These are phyloP conservation scores for Spizellomyces sp. DNA, from an alignment of 192 early-diverging fungal species.

Conservation along the genomic window DNA sequence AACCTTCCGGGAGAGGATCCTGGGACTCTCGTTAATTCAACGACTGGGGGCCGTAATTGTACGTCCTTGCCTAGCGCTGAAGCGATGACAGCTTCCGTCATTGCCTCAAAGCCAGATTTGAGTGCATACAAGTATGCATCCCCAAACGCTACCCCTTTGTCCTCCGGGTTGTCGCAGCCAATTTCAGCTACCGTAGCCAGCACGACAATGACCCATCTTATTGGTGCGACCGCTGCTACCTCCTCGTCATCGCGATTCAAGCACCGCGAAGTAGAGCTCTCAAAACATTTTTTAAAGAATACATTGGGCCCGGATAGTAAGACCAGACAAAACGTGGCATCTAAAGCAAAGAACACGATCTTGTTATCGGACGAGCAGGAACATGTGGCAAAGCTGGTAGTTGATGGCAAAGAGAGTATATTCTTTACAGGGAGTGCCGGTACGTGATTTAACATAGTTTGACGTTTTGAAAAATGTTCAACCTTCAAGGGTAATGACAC, in stretches of 20 bases:
- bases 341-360: neutral
- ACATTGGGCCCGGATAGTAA: neutral
- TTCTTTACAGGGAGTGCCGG: slow-evolving; percentile 67
- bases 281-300: neutral
- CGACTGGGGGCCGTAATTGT: neutral
- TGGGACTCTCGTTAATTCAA: neutral
- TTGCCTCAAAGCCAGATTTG: neutral
- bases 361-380: slow-evolving; percentile 34
- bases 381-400: slow-evolving; percentile 38
- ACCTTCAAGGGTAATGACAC: neutral
- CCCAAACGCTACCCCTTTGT: neutral
- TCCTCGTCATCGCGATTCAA: neutral
- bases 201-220: neutral
- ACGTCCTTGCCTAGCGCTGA: neutral
- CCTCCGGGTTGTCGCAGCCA: neutral
- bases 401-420: slow-evolving; percentile 36
- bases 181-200: neutral
- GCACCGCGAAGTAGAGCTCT: neutral
- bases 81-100: neutral
- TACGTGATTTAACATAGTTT: slow-evolving; percentile 16
- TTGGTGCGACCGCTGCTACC: neutral
- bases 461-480: neutral
- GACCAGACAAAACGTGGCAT: no score
- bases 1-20: no score
- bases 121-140: neutral